Percentiles rank a stretch among this genome's conserved stretches.
Conservation (phyloP, 106 monocot species). For the Apostasia shenzhenica region DNA sequence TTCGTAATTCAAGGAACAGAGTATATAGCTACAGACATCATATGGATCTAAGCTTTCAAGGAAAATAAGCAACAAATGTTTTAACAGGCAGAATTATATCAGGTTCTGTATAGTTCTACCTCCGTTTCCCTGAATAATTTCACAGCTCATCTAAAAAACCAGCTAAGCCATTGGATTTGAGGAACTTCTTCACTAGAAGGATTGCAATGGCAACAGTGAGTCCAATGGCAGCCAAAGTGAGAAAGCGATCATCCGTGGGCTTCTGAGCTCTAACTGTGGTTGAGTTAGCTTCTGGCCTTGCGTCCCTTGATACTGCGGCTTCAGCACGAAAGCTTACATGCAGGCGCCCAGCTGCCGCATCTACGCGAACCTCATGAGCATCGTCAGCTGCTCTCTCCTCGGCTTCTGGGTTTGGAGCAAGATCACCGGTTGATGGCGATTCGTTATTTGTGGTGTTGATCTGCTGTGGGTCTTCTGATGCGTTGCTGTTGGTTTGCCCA, state of each 20-base stretch:
- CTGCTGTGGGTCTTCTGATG: constrained; percentile 12
- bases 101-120: background rate
- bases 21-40: too few relatives aligned
- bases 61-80: background rate
- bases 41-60: too few relatives aligned
- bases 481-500: background rate
- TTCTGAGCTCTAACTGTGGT: constrained; percentile 15
- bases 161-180: constrained; percentile 42
- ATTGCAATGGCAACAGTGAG: constrained; percentile 58
- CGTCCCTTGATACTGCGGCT: constrained; percentile 24
- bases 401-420: constrained; percentile 15
- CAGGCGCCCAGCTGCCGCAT: constrained; percentile 40
- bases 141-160: constrained; percentile 32
- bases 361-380: constrained; percentile 44
- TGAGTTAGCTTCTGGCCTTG: background rate
- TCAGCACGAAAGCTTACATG: constrained; percentile 47
- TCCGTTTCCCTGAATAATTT: background rate
- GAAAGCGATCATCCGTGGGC: constrained; percentile 39
- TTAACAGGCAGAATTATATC: background rate
- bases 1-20: too few relatives aligned
- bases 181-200: constrained; percentile 66
- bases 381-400: constrained; percentile 29
- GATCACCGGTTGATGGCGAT: constrained; percentile 4
- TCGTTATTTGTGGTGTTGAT: constrained; percentile 3
- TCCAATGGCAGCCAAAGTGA: constrained; percentile 61